Percentiles rank a stretch among this genome's conserved stretches.
Conservation (phyloP, 352 stramenopile genomes). For the Phytophthora foliorum region DNA sequence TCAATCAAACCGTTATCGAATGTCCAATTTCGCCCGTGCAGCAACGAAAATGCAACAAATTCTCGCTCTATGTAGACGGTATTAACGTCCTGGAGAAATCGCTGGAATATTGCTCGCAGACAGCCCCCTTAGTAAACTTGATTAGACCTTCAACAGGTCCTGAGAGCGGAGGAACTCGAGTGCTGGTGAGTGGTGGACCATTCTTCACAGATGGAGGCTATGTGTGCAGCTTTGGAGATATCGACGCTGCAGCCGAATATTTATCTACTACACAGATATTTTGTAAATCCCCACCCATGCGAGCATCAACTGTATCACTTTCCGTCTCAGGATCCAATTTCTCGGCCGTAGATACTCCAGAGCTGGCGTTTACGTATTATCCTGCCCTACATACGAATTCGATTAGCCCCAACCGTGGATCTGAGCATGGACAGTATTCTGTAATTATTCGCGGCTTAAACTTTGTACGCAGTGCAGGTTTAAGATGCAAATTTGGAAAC, state of each 20-base stretch:
- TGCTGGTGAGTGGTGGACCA: conserved; percentile 41
- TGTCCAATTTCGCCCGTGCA: conserved; percentile 1
- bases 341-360: not conserved
- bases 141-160: conserved; percentile 48
- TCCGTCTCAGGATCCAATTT: conserved; percentile 30
- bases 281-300: conserved; percentile 42
- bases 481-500: conserved; percentile 58
- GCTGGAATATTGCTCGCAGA: conserved; percentile 21
- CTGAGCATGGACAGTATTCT: conserved; percentile 37
- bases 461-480: conserved; percentile 42
- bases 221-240: conserved; percentile 39
- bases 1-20: conserved; percentile 25
- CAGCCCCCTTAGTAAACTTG: conserved; percentile 25
- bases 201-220: conserved; percentile 37
- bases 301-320: conserved; percentile 33
- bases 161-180: conserved; percentile 44
- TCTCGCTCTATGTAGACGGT: conserved; percentile 29
- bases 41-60: conserved; percentile 15
- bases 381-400: conserved; percentile 16
- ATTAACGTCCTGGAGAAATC: conserved; percentile 6
- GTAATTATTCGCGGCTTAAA: conserved; percentile 43
- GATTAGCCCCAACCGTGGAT: conserved; percentile 39
- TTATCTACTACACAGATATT: conserved; percentile 42
- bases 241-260: conserved; percentile 25
- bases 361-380: conserved; percentile 40